Evolutionary conservation across 2,329 filamentous ascomycete genomes (phyloP).

Genomic region (Diplodia mutila): DNA sequence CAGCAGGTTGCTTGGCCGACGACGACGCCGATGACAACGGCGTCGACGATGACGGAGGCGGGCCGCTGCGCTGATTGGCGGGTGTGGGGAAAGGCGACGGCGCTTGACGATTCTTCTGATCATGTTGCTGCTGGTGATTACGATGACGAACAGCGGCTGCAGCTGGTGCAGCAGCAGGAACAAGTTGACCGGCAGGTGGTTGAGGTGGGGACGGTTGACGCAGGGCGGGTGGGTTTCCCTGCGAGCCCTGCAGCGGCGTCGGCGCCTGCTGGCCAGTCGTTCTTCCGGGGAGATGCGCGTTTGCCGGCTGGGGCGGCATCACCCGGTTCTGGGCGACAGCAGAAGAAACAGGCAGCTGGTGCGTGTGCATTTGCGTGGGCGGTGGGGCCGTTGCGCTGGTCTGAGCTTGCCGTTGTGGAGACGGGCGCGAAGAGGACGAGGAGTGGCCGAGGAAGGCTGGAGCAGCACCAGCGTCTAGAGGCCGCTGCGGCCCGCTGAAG

Average conservation of each 20-base stretch:
- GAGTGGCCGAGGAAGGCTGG: neutral
- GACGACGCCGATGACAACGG: neutral
- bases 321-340: neutral
- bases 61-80: neutral
- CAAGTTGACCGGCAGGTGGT: neutral
- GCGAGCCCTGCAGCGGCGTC: neutral
- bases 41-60: neutral
- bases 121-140: neutral
- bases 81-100: neutral
- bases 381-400: neutral
- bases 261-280: neutral
- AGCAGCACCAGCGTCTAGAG: neutral
- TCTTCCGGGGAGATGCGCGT: neutral
- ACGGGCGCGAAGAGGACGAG: neutral
- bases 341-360: neutral
- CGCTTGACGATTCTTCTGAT: neutral
- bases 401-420: slow-evolving; percentile 19
- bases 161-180: neutral
- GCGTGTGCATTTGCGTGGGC: neutral
- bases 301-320: neutral
- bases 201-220: slow-evolving; percentile 5
- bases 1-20: neutral
- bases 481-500: slow-evolving; percentile 1
- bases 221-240: slow-evolving; percentile 7
- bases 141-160: neutral